Percentiles rank a stretch among this genome's conserved stretches.
These are phyloP conservation scores for Paracoccidioides lutzii DNA, from an alignment of 2,329 filamentous ascomycete genomes.

Conservation along the genomic window DNA sequence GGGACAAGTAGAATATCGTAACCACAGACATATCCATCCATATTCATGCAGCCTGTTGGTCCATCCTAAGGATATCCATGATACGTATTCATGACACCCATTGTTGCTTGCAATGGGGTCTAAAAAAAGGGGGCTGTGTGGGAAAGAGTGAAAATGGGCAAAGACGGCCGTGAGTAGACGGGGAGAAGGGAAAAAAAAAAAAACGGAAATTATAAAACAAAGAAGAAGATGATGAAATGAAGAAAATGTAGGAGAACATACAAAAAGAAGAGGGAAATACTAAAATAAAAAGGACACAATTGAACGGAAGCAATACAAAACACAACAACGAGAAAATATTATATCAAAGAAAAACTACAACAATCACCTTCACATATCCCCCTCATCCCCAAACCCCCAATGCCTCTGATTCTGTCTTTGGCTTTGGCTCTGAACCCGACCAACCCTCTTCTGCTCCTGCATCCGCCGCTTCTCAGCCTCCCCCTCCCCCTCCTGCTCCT, in stretches of 20 bases:
- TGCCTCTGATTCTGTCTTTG: constrained; percentile 19
- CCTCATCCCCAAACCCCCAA: constrained; percentile 33
- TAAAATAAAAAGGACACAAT: background rate
- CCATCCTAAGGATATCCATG: no score
- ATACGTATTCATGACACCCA: no score
- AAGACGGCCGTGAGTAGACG: background rate
- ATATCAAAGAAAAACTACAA: background rate
- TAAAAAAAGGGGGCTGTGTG: no score
- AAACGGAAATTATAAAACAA: background rate
- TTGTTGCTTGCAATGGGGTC: no score
- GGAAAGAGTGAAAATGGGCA: background rate
- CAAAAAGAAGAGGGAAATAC: background rate
- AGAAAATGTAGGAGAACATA: background rate
- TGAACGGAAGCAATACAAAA: background rate
- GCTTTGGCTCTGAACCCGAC: background rate
- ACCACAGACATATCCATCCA: no score
- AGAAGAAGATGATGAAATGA: no score
- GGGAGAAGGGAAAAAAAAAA: background rate
- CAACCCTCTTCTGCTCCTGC: constrained; percentile 1
- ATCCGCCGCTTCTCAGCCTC: constrained; percentile 6
- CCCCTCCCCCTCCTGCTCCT: constrained; percentile 23
- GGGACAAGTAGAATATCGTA: no score
- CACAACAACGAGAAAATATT: background rate
- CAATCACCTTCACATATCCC: background rate
- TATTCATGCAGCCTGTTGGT: no score